Conservation (phyloP, 225 moss, liverwort and hornwort species). For the Physcomitrium patens region DNA sequence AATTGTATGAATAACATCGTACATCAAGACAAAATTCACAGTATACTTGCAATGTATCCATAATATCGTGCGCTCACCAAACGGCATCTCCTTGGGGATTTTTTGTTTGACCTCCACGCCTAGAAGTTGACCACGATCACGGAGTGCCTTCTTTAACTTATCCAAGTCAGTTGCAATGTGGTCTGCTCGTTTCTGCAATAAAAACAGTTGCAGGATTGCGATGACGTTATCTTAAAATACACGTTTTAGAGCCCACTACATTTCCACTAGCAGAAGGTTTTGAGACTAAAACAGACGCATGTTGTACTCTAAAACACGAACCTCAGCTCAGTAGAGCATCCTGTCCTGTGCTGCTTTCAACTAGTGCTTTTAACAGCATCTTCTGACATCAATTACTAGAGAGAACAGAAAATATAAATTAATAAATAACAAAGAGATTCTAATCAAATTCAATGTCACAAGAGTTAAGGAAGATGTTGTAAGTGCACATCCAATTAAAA, state of each 20-base stretch:
- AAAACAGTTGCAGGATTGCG: conserved; percentile 29
- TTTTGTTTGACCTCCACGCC: conserved; percentile 80
- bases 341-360: not conserved
- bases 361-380: conserved; percentile 8
- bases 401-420: no score
- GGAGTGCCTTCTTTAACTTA: conserved; percentile 86
- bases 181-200: conserved; percentile 77
- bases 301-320: conserved; percentile 22
- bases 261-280: conserved; percentile 17
- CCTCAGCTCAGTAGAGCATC: not conserved
- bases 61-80: conserved; percentile 59
- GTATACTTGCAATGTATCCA: conserved; percentile 6
- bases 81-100: conserved; percentile 78
- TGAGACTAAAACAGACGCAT: conserved; percentile 19
- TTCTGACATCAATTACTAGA: conserved; percentile 4
- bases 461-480: no score
- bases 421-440: no score
- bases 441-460: no score
- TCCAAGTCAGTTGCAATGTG: conserved; percentile 83
- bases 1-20: not conserved
- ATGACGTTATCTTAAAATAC: conserved; percentile 15
- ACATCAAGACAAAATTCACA: conserved; percentile 12
- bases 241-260: conserved; percentile 18
- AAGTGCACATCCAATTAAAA: not conserved
- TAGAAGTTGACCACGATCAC: conserved; percentile 76